Conservation (phyloP, 2,329 filamentous ascomycete species). For the Aureobasidium zeae region DNA sequence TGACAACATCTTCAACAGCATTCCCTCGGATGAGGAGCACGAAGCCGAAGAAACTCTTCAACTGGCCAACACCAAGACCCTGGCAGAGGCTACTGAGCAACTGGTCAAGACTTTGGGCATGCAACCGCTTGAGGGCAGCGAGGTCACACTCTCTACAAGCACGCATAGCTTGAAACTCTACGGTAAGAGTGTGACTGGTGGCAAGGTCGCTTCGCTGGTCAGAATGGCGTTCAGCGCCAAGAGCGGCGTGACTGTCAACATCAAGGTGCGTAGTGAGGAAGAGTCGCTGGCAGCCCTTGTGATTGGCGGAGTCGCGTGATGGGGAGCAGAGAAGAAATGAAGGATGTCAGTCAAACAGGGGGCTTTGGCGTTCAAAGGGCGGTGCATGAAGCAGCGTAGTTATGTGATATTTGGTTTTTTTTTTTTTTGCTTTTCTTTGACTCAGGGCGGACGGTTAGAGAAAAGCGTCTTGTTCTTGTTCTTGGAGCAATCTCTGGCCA, state of each 20-base stretch:
- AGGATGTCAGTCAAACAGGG: neutral
- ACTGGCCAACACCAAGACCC: slow-evolving; percentile 79
- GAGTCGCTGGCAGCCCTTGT: slow-evolving; percentile 79
- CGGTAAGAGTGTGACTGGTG: slow-evolving; percentile 87
- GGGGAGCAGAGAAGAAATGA: neutral
- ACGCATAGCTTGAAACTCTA: slow-evolving; percentile 94
- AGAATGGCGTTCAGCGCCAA: slow-evolving; percentile 92
- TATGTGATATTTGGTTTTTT: too few relatives aligned
- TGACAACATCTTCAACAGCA: slow-evolving; percentile 76
- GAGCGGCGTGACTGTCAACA: slow-evolving; percentile 91
- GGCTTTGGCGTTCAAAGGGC: slow-evolving; percentile 4
- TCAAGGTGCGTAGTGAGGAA: slow-evolving; percentile 85
- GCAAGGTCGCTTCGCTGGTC: slow-evolving; percentile 76
- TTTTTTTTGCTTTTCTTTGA: neutral
- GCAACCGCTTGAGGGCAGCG: slow-evolving; percentile 88
- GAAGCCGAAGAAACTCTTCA: slow-evolving; percentile 87
- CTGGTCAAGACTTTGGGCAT: slow-evolving; percentile 77
- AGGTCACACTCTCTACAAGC: slow-evolving; percentile 76
- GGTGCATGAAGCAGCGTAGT: slow-evolving; percentile 14
- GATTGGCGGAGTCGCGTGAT: slow-evolving; percentile 71
- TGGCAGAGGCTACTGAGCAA: slow-evolving; percentile 92
- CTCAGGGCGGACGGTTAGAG: slow-evolving; percentile 4
- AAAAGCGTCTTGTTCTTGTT: slow-evolving; percentile 10
- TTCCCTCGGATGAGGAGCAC: slow-evolving; percentile 75
- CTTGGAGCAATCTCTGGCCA: neutral